phyloP scores from a whole-genome alignment of 2,329 filamentous ascomycete species.

The Neofusicoccum ribis region DNA sequence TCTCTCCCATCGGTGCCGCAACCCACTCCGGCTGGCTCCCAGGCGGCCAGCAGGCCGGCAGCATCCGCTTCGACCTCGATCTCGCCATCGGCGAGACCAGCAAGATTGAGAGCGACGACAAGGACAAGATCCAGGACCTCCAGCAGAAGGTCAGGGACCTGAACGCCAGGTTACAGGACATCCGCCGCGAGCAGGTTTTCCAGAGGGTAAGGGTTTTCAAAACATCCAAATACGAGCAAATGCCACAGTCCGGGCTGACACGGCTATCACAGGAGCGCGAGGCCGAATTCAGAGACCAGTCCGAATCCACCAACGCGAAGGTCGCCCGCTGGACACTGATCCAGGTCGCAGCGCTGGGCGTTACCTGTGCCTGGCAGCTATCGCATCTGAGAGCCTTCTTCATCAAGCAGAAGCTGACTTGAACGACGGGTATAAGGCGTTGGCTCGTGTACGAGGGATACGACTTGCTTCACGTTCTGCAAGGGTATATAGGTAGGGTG shows the following conservation, averaged over 20 bases:
- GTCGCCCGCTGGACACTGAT: constrained; percentile 94
- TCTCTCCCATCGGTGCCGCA: constrained; percentile 76
- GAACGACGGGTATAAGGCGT: constrained; percentile 31
- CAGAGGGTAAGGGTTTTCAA: constrained; percentile 65
- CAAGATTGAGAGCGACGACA: constrained; percentile 90
- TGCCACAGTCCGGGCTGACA: background rate
- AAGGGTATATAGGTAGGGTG: background rate
- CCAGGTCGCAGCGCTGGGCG: constrained; percentile 78
- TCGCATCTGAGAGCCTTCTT: constrained; percentile 96
- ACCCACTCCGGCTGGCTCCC: constrained; percentile 72
- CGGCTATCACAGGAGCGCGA: constrained; percentile 73
- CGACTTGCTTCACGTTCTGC: background rate
- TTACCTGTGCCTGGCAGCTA: constrained; percentile 95
- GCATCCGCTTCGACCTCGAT: constrained; percentile 82
- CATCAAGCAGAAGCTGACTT: constrained; percentile 99
- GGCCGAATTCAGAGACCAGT: constrained; percentile 97
- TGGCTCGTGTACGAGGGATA: background rate
- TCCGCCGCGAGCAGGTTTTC: constrained; percentile 92
- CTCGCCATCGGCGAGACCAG: constrained; percentile 92
- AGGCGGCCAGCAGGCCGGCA: constrained; percentile 64
- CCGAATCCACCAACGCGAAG: constrained; percentile 85
- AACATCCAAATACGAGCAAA: no score
- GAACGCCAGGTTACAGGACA: constrained; percentile 82
- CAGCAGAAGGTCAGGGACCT: constrained; percentile 85
- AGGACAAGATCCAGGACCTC: constrained; percentile 88